These are phyloP conservation scores for Zygnema cylindricum DNA, from an alignment of 139 green algal genomes.

Conservation along the genomic window DNA sequence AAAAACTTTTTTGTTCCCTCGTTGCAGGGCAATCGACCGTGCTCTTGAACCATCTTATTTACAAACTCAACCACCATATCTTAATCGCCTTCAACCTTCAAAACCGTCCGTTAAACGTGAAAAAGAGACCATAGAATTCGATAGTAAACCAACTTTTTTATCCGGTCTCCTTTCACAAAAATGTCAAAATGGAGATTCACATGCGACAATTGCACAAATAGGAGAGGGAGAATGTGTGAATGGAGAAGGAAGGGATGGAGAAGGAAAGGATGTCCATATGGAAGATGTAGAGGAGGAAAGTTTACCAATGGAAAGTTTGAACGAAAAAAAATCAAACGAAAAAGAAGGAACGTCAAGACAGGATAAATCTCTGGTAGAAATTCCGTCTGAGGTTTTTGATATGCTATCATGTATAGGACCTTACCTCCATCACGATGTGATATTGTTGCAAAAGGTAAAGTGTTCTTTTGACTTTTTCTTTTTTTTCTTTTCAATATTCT, in stretches of 20 bases:
- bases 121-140: neutral
- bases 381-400: constrained; percentile 28
- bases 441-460: constrained; percentile 60
- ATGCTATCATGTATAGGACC: constrained; percentile 50
- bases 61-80: neutral
- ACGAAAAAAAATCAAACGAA: too few species aligned
- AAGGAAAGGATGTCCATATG: neutral
- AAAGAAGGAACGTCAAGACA: too few species aligned
- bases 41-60: neutral
- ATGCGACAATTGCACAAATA: too few species aligned
- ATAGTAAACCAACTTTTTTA: too few species aligned
- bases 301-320: too few species aligned
- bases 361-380: too few species aligned
- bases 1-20: too few species aligned
- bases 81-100: neutral
- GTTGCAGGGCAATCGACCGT: neutral
- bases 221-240: neutral
- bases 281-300: constrained; percentile 25
- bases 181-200: too few species aligned
- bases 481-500: too few species aligned
- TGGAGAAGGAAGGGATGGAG: neutral
- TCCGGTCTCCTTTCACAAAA: too few species aligned
- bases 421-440: constrained; percentile 57
- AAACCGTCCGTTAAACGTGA: neutral
- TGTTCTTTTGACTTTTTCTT: neutral